Conservation (phyloP, 163 green algal species). For the Picocystis sp. region DNA sequence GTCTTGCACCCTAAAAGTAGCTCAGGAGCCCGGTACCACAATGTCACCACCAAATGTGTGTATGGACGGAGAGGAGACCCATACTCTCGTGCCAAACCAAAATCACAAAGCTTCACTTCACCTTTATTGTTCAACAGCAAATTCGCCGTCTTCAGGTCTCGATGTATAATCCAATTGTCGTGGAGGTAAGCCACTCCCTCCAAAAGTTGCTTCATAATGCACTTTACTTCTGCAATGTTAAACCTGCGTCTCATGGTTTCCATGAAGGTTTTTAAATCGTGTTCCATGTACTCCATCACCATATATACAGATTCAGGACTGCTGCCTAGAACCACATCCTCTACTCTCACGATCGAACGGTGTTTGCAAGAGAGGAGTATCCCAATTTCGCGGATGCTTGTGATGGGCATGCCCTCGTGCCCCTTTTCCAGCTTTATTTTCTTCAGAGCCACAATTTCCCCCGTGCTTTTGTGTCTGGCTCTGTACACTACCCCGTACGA, state of each 20-base stretch:
- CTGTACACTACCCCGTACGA: slow-evolving; percentile 40
- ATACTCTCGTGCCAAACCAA: slow-evolving; percentile 80
- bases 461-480: slow-evolving; percentile 35
- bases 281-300: slow-evolving; percentile 97
- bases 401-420: slow-evolving; percentile 87
- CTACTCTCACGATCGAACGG: slow-evolving; percentile 85
- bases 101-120: slow-evolving; percentile 93
- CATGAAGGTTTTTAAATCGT: slow-evolving; percentile 86
- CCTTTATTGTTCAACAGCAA: slow-evolving; percentile 91
- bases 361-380: slow-evolving; percentile 85
- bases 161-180: slow-evolving; percentile 77
- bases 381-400: slow-evolving; percentile 87
- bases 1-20: slow-evolving; percentile 31
- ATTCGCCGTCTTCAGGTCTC: slow-evolving; percentile 94
- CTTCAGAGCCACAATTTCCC: slow-evolving; percentile 57
- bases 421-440: slow-evolving; percentile 87
- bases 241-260: slow-evolving; percentile 42
- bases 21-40: slow-evolving; percentile 73
- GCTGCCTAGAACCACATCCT: slow-evolving; percentile 62
- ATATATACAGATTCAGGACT: slow-evolving; percentile 71
- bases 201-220: slow-evolving; percentile 74
- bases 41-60: slow-evolving; percentile 85
- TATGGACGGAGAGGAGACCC: slow-evolving; percentile 50
- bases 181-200: slow-evolving; percentile 73
- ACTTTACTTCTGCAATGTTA: slow-evolving; percentile 57